These are phyloP conservation scores for Chaetothyriales sp. DNA, from an alignment of 2,329 filamentous ascomycete genomes.

Conservation along the genomic window DNA sequence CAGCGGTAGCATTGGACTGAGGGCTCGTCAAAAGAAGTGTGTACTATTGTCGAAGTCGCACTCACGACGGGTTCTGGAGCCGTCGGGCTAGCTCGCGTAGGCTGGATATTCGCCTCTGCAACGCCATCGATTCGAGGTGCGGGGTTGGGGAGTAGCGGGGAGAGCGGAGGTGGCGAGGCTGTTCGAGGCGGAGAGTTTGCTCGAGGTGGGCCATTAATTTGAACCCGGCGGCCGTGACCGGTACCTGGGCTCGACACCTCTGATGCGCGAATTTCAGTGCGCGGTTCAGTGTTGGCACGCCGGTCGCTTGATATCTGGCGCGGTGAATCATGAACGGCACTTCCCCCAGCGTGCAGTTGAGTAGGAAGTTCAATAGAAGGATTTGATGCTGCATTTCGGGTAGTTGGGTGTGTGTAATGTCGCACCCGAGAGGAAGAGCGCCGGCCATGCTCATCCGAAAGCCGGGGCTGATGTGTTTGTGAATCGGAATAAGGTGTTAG, in stretches of 20 bases:
- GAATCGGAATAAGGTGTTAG: neutral
- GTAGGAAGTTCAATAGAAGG: slow-evolving; percentile 52
- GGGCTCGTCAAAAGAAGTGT: slow-evolving; percentile 41
- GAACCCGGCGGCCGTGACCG: slow-evolving; percentile 6
- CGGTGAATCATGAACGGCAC: slow-evolving; percentile 5
- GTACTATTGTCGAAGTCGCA: neutral
- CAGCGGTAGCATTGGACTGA: slow-evolving; percentile 62
- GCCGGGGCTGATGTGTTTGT: slow-evolving; percentile 12
- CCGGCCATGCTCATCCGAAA: slow-evolving; percentile 19
- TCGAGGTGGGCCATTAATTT: slow-evolving; percentile 5
- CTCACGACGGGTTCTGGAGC: neutral
- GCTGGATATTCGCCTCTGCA: neutral
- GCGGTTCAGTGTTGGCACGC: slow-evolving; percentile 14
- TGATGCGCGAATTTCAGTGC: slow-evolving; percentile 1
- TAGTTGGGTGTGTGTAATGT: neutral
- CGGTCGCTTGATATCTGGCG: slow-evolving; percentile 8
- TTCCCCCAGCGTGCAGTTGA: slow-evolving; percentile 15
- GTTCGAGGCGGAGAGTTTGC: slow-evolving; percentile 3
- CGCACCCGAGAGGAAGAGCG: neutral
- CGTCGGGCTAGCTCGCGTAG: neutral
- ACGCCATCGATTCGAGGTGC: neutral
- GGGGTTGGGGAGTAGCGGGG: neutral
- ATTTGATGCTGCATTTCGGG: slow-evolving; percentile 31
- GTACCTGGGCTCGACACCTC: slow-evolving; percentile 2
- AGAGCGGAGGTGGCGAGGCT: neutral